Conservation (phyloP, 2,329 filamentous ascomycete genomes). For the Mollisia scopiformis region DNA sequence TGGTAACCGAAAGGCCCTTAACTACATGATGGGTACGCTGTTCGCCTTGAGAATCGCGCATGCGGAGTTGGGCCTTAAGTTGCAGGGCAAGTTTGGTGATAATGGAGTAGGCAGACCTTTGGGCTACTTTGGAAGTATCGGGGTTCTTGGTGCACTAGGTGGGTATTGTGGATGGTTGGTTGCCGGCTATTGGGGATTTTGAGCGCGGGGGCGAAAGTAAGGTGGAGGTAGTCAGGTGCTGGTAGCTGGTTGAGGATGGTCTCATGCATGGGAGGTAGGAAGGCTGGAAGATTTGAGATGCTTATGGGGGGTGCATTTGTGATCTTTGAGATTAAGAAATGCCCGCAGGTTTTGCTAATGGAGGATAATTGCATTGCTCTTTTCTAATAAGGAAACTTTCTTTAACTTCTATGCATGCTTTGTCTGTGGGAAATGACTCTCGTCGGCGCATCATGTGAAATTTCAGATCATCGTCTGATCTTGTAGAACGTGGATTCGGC, state of each 20-base stretch:
- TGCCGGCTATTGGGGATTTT: conserved; percentile 24
- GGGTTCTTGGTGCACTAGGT: conserved; percentile 15
- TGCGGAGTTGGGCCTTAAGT: conserved; percentile 1
- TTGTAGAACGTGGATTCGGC: too few species aligned
- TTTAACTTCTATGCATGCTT: too few species aligned
- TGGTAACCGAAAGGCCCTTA: conserved; percentile 13
- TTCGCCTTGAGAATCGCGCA: conserved; percentile 20
- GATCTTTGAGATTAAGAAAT: too few species aligned
- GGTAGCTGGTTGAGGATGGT: background rate
- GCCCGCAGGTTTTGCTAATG: too few species aligned
- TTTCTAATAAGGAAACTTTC: too few species aligned
- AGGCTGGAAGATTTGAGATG: too few species aligned
- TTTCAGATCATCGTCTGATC: too few species aligned
- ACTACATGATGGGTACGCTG: conserved; percentile 18
- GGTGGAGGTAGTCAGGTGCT: background rate
- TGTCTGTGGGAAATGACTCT: too few species aligned
- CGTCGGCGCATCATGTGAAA: too few species aligned
- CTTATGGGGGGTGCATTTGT: too few species aligned
- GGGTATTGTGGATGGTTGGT: conserved; percentile 17
- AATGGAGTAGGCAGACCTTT: conserved; percentile 20
- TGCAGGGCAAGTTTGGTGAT: conserved; percentile 16
- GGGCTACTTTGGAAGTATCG: conserved; percentile 20
- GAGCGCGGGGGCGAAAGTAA: background rate
- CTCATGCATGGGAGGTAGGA: background rate
- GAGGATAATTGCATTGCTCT: too few species aligned